Percentiles rank a stretch among this genome's conserved stretches.
phyloP scores from a whole-genome alignment of 345 rosid genomes.

The Camelina laxa region DNA sequence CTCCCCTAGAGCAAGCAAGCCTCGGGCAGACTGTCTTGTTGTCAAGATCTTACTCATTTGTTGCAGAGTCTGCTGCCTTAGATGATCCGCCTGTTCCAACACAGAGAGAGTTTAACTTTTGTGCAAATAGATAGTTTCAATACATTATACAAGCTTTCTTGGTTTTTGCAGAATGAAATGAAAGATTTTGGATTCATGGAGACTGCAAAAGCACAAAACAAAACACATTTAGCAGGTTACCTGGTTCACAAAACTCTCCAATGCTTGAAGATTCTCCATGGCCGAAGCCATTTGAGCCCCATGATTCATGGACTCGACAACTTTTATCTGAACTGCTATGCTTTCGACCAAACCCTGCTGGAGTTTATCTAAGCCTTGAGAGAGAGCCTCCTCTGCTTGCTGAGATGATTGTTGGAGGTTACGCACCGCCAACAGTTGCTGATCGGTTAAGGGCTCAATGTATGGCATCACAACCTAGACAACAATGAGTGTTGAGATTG shows the following conservation, averaged over 20 bases:
- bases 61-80: constrained; percentile 80
- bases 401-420: constrained; percentile 82
- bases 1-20: constrained; percentile 75
- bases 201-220: constrained; percentile 8
- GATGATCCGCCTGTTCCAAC: constrained; percentile 81
- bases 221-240: constrained; percentile 40
- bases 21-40: constrained; percentile 83
- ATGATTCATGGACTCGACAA: constrained; percentile 45
- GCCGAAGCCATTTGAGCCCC: constrained; percentile 60
- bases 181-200: constrained; percentile 5
- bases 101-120: not conserved
- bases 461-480: constrained; percentile 73
- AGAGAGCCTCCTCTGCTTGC: constrained; percentile 95
- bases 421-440: constrained; percentile 55
- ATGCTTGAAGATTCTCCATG: constrained; percentile 65
- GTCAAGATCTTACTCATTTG: constrained; percentile 76
- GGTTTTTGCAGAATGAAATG: not conserved
- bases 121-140: no score
- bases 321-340: constrained; percentile 49
- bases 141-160: not conserved
- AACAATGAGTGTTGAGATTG: constrained; percentile 9
- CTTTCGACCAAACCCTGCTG: constrained; percentile 66
- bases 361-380: constrained; percentile 76
- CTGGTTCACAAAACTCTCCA: constrained; percentile 88
- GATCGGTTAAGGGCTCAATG: constrained; percentile 79